Evolutionary conservation across 192 early-diverging fungal species (phyloP).

Genomic region (Backusella circina): DNA sequence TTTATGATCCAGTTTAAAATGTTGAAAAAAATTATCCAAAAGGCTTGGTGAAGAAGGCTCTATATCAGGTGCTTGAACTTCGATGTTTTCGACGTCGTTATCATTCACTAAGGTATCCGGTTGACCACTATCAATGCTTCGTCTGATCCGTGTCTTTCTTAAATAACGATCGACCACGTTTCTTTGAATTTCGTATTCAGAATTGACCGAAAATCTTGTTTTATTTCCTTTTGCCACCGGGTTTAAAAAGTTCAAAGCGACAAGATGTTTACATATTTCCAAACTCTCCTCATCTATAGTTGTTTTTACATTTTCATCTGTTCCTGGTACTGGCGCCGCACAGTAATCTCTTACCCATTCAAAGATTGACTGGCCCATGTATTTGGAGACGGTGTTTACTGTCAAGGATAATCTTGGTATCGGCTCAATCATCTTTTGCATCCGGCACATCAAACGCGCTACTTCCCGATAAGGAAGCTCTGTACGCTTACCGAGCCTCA

Average conservation of each 20-base stretch:
- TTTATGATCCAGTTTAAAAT: not conserved
- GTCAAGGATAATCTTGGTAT: not conserved
- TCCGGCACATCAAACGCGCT: not conserved
- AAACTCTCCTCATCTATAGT: not conserved
- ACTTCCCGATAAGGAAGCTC: slow-evolving; percentile 4
- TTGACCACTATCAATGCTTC: not conserved
- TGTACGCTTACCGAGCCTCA: not conserved
- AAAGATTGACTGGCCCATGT: not conserved
- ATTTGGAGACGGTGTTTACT: not conserved
- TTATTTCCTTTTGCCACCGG: not conserved
- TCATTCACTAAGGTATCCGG: not conserved
- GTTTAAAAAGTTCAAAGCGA: not conserved
- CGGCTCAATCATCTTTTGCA: slow-evolving; percentile 7
- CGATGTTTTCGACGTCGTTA: not conserved
- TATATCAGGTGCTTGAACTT: not conserved
- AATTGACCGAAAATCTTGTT: not conserved
- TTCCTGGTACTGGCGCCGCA: not conserved
- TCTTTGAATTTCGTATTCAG: not conserved
- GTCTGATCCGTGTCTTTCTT: slow-evolving; percentile 1
- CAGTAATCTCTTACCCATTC: slow-evolving; percentile 3
- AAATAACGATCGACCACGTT: slow-evolving; percentile 7
- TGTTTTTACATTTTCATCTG: not conserved
- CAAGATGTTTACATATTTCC: not conserved
- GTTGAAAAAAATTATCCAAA: not conserved
- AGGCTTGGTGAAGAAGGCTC: not conserved